Percentiles rank a stretch among this genome's conserved stretches.
phyloP scores from a whole-genome alignment of 345 rosid genomes.

The Gossypium thurberi region DNA sequence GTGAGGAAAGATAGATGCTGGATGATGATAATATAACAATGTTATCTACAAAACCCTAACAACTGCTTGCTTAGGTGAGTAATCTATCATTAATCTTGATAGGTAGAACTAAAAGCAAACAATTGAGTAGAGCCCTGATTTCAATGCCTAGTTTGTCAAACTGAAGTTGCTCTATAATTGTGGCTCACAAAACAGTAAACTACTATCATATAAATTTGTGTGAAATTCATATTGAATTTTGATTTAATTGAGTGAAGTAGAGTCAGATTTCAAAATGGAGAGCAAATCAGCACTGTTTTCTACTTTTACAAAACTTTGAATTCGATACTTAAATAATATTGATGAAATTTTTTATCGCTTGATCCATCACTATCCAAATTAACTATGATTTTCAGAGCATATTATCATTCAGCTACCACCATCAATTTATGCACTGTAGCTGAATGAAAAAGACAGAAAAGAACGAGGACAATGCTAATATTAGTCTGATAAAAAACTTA shows the following conservation, averaged over 20 bases:
- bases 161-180: conserved; percentile 19
- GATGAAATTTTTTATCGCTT: too few species aligned
- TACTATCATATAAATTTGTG: background rate
- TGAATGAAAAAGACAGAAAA: background rate
- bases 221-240: too few species aligned
- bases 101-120: background rate
- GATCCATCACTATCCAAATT: too few species aligned
- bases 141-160: conserved; percentile 1
- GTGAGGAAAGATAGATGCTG: too few species aligned
- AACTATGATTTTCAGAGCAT: background rate
- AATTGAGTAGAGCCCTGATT: background rate
- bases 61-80: background rate
- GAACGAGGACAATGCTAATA: conserved; percentile 5
- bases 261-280: too few species aligned
- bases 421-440: background rate
- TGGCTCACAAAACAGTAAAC: background rate
- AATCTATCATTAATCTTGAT: conserved; percentile 11
- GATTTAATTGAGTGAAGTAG: too few species aligned
- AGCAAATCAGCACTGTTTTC: too few species aligned
- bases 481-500: conserved; percentile 11
- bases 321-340: too few species aligned
- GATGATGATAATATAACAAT: background rate
- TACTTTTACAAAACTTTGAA: too few species aligned
- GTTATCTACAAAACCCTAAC: background rate
- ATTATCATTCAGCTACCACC: background rate